Base-by-base conservation (phyloP, 2,329 filamentous ascomycete species). In the Fusarium continuum region DNA sequence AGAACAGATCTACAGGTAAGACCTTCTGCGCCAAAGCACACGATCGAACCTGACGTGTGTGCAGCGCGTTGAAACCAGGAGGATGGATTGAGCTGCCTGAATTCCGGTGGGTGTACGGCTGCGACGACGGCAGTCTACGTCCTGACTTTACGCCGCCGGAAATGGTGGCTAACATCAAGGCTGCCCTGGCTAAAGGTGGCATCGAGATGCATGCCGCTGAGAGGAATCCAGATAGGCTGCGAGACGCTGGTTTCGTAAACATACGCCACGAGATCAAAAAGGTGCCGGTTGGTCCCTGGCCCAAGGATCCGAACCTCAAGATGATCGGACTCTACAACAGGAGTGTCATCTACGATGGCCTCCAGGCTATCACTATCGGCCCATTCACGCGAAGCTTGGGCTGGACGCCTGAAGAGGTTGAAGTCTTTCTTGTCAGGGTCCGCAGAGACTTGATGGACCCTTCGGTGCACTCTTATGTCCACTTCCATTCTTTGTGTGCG, bases 211-310 rank as follows among this genome's bases (percentile, higher is more conserved):
- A 69, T 6, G 70, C 71, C 23, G 63, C 74, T 19, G 66, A 70
- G n/a, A 70, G 70, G 31, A 69, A 71, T 45, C 67, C 70, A 11
- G 64, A 71, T 8, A 59, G 67, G n/a, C 43, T 76, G 4, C 26
- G 46, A 8, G 68, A 70, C 6, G 77, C 77, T 2, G 80, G 80
- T 0, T 82, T 79, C 40, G 68, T 75, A 16, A 76, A 81, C 48
- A 70, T 82, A 4, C 67, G 69, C 5, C 75, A 77, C 23, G 67
- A 71, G 16, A 71, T 74, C 8, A 75, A 77, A 62, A 80, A 82
- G 65, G 72, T 84, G 9, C 82, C 83, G 0, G 76, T 81, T 7
- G 81, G 79, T 14, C 70, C 73, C 0, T 85, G 83, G 83, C 75
- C 82, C 0, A 77, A 73, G 43, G 79, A 85, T 44, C 71, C 75